Evolutionary conservation across 768 basidiomycete species (phyloP).

Genomic region (Sarcomyxa edulis): DNA sequence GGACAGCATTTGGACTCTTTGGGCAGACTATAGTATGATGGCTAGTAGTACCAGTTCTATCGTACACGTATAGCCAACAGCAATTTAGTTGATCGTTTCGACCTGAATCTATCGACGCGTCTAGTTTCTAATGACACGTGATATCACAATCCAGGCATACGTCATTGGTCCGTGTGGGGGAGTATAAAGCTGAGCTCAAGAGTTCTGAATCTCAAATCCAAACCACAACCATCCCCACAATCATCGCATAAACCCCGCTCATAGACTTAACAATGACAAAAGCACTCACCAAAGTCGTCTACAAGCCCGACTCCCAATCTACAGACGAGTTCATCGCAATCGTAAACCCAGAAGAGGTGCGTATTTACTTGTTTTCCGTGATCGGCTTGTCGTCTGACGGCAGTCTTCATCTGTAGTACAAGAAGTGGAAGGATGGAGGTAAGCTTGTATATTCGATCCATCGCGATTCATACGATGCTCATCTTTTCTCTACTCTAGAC

Average conservation of each 20-base stretch:
- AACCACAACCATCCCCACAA: constrained; percentile 8
- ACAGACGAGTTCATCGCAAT: constrained; percentile 71
- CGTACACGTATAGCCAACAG: too few species aligned
- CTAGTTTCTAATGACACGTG: too few species aligned
- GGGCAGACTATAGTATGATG: too few species aligned
- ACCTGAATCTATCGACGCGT: too few species aligned
- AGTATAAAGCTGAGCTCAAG: constrained; percentile 18
- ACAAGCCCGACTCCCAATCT: constrained; percentile 70
- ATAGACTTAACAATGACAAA: constrained; percentile 40
- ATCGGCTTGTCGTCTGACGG: constrained; percentile 7
- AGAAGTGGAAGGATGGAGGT: constrained; percentile 83
- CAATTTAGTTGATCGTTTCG: too few species aligned
- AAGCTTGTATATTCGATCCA: constrained; percentile 17
- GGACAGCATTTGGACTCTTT: too few species aligned
- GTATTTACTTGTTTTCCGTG: constrained; percentile 10
- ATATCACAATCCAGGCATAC: too few species aligned
- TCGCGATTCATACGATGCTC: constrained; percentile 11
- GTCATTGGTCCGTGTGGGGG: constrained; percentile 12
- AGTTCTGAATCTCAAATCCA: constrained; percentile 3
- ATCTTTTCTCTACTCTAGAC: constrained; percentile 38
- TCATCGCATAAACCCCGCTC: constrained; percentile 11
- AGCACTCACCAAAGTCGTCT: constrained; percentile 63
- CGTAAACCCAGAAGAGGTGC: constrained; percentile 61
- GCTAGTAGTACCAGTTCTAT: too few species aligned
- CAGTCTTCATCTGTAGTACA: constrained; percentile 38